Conservation (phyloP, 441 rosid genomes). For the Brassica balearica region DNA sequence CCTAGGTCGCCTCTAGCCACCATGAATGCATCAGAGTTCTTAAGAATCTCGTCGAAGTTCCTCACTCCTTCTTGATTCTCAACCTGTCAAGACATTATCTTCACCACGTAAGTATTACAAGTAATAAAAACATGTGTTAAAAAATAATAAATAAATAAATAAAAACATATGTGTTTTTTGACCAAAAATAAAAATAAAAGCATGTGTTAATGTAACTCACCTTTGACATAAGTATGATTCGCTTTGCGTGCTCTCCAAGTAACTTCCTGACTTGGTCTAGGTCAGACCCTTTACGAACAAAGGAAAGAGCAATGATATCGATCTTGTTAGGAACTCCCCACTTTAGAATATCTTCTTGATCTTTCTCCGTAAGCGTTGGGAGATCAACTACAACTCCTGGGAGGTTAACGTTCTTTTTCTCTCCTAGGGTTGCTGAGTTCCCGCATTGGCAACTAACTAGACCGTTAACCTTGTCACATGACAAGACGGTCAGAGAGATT, state of each 20-base stretch:
- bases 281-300: constrained; percentile 44
- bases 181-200: too few relatives aligned
- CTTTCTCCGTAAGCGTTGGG: constrained; percentile 37
- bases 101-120: constrained; percentile 3
- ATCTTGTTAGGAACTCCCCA: constrained; percentile 44
- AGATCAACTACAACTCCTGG: constrained; percentile 59
- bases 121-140: background rate
- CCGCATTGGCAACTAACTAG: constrained; percentile 61
- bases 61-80: constrained; percentile 74
- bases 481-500: constrained; percentile 56
- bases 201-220: constrained; percentile 39
- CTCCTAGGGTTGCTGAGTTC: constrained; percentile 69
- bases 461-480: constrained; percentile 54
- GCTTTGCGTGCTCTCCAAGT: constrained; percentile 33
- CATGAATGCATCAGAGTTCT: constrained; percentile 72
- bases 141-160: background rate
- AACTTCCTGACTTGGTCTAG: constrained; percentile 25
- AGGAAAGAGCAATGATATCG: constrained; percentile 43
- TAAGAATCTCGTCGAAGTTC: constrained; percentile 62
- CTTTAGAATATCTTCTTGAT: constrained; percentile 33
- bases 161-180: background rate
- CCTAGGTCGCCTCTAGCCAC: constrained; percentile 83
- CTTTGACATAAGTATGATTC: constrained; percentile 49
- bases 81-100: constrained; percentile 56
- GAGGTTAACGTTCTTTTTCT: constrained; percentile 77